Evolutionary conservation across 2,329 filamentous ascomycete species (phyloP).

Genomic region (Colletotrichum ledebouriae): DNA sequence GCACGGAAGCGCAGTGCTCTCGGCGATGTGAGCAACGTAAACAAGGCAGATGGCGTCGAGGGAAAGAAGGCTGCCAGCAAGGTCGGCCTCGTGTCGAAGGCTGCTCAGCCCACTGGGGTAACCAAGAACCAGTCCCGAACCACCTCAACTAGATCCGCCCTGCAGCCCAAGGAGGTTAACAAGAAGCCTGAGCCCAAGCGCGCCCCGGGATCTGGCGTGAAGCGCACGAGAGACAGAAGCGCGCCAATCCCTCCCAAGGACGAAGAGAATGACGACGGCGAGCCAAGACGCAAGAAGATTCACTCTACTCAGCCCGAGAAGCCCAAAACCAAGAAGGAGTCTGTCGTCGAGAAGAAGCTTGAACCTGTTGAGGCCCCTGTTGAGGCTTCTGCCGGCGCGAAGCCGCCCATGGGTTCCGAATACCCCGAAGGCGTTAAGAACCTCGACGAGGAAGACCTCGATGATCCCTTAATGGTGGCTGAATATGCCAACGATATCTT

Average conservation of each 20-base stretch:
- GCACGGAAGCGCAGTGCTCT: conserved; percentile 84
- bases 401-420: conserved; percentile 2
- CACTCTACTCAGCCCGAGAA: conserved; percentile 68
- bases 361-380: conserved; percentile 63
- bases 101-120: conserved; percentile 83
- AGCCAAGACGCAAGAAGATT: conserved; percentile 77
- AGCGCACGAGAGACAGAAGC: conserved; percentile 73
- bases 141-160: conserved; percentile 72
- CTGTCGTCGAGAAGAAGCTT: conserved; percentile 66
- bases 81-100: conserved; percentile 81
- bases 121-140: conserved; percentile 74
- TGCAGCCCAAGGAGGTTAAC: conserved; percentile 77
- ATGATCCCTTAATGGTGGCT: conserved; percentile 97
- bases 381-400: conserved; percentile 43
- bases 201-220: conserved; percentile 79
- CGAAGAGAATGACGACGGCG: conserved; percentile 73
- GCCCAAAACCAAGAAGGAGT: conserved; percentile 26
- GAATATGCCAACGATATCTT: conserved; percentile 99
- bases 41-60: conserved; percentile 79
- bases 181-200: conserved; percentile 77
- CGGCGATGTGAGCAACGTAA: conserved; percentile 95
- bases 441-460: conserved; percentile 87
- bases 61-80: conserved; percentile 81
- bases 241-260: conserved; percentile 70
- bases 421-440: conserved; percentile 64